Evolutionary conservation across 352 stramenopile species (phyloP).

Genomic region (Stephanocyclus meneghinianus): DNA sequence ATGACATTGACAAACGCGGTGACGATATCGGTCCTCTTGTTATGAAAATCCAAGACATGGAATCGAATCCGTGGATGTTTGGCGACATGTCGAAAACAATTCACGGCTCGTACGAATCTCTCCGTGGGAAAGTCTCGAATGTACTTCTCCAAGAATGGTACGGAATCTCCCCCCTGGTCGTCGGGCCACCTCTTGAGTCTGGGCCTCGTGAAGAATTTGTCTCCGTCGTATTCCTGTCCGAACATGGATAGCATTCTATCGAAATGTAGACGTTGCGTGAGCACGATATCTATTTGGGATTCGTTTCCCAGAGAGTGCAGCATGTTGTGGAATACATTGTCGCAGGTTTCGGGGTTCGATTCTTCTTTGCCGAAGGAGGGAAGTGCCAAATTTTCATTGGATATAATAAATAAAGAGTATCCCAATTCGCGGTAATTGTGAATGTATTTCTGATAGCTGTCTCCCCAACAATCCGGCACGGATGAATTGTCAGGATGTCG

Average conservation of each 20-base stretch:
- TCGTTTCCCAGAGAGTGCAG: not conserved
- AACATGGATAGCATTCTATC: conserved; percentile 16
- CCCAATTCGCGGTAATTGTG: conserved; percentile 1
- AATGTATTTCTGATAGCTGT: conserved; percentile 11
- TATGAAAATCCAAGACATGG: conserved; percentile 13
- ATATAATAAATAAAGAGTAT: not conserved
- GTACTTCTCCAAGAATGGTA: conserved; percentile 9
- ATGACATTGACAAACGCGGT: conserved; percentile 6
- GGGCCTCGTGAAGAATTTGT: conserved; percentile 6
- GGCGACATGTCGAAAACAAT: conserved; percentile 8
- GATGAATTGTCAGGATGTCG: not conserved
- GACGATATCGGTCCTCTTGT: not conserved
- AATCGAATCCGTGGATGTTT: not conserved
- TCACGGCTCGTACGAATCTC: not conserved
- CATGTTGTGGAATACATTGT: not conserved
- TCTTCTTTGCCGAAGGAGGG: not conserved
- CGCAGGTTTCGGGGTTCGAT: not conserved
- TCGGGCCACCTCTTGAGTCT: not conserved
- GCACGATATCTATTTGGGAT: conserved; percentile 6
- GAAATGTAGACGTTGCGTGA: conserved; percentile 8
- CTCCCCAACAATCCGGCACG: conserved; percentile 4
- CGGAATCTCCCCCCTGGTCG: not conserved
- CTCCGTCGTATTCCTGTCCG: conserved; percentile 1
- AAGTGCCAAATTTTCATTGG: conserved; percentile 12
- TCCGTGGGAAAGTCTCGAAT: not conserved